Evolutionary conservation across 805 yeast species (phyloP), one percentile per base, ranked within the genome.

Genomic region (Nakazawaea wickerhamii): DNA sequence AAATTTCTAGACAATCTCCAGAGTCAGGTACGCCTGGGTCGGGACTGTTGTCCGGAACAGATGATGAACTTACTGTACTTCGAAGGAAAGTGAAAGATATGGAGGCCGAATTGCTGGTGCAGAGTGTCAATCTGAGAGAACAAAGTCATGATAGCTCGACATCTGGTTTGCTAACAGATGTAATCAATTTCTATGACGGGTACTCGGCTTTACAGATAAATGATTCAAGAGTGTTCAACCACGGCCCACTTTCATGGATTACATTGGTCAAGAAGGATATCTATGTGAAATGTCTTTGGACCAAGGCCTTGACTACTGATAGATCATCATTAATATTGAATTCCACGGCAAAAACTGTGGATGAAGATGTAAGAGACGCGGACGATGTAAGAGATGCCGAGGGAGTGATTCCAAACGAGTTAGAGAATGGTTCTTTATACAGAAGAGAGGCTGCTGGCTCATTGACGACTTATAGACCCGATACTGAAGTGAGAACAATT

Each of bases 231-330:
- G 59, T 71, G 25, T 64, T 65, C 46, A 68, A 69, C 49, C 71
- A 67, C 54, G 84, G 82, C 1, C 77, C 82, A 0, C 63, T 75
- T 30, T 58, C 80, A 0, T 71, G 79, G 71, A 49, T 71, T 4
- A 59, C 81, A 0, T 43, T 72, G 19, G 58, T 78, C 40, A 65
- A 67, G 44, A 74, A 66, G 48, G 84, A 79, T 56, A 61, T 60
- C 36, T 60, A 59, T 51, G 36, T 67, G 43, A 49, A 54, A 14
- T 57, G 63, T 3, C 47, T 67, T 14, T 65, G 61, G 80, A 38
- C 32, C 3, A 38, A 38, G 15, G 46, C 34, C 21, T 40, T 43
- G 28, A 19, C 28, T 13, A 34, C 26, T 2, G 21, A 32, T 18
- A 23, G 33, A 5, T 28, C 39, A 9, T 35, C 43, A 6, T 34